phyloP scores from a whole-genome alignment of 2,329 filamentous ascomycete genomes.

The Aspergillus sp. region DNA sequence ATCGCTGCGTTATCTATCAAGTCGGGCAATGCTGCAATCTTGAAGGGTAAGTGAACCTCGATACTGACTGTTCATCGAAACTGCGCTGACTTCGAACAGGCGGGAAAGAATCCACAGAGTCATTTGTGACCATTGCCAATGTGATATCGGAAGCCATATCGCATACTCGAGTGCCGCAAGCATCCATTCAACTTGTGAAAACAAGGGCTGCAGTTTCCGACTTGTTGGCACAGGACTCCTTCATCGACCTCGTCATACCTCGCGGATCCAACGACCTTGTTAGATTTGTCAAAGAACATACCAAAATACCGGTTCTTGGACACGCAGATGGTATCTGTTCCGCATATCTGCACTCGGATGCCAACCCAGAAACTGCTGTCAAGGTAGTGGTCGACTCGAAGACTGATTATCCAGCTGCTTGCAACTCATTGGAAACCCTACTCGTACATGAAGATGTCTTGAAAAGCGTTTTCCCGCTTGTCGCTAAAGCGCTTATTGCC shows the following conservation, averaged over 20 bases:
- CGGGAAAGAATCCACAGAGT: constrained; percentile 92
- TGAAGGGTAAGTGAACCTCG: constrained; percentile 68
- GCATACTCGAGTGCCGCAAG: constrained; percentile 75
- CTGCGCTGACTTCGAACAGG: constrained; percentile 51
- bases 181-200: constrained; percentile 89
- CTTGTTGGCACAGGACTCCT: constrained; percentile 80
- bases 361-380: constrained; percentile 71
- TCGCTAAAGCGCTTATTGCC: constrained; percentile 73
- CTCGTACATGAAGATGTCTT: constrained; percentile 78
- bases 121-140: constrained; percentile 87
- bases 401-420: constrained; percentile 91
- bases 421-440: constrained; percentile 91
- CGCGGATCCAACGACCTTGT: constrained; percentile 90
- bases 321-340: constrained; percentile 94
- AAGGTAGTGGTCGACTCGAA: constrained; percentile 88
- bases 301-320: constrained; percentile 92
- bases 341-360: constrained; percentile 81
- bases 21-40: constrained; percentile 93
- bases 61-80: background rate
- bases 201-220: constrained; percentile 88
- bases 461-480: constrained; percentile 66
- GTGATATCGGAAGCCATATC: constrained; percentile 80
- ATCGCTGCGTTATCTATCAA: constrained; percentile 96
- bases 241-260: constrained; percentile 95
- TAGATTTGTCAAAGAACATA: constrained; percentile 84